Evolutionary conservation across 306 rosid genomes (phyloP), one percentile per base, ranked within the genome.

Genomic region (Cucurbita moschata): DNA sequence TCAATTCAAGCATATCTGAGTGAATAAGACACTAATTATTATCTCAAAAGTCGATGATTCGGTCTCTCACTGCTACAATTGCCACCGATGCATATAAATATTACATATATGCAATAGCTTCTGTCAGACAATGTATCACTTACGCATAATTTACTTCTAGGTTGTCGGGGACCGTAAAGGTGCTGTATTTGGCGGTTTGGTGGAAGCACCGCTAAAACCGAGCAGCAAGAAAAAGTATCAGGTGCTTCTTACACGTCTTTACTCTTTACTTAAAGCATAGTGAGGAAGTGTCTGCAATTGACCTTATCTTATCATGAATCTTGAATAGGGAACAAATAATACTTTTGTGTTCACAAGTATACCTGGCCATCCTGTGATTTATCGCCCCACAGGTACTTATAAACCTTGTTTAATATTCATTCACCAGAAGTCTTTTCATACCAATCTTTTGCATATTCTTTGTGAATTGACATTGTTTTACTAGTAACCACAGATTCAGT

Each of bases 161-260:
- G 90, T 90, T 85, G 92, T 93, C 67, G 91, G 96, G 59, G 96
- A 93, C 70, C 83, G 79, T 75, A 82, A 78, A 81, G 98, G 96
- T 80, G 96, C 93, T 16, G 96, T 90, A n/a, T 93, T 93, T 83
- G 98, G 96, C 8, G 88, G 96, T 82, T 79, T 93, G 83, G 86
- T 93, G 75, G 98, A 93, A 82, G 96, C 98, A 67, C 98, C 98
- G 44, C 82, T 88, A 35, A 90, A 75, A 77, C 85, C 96, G 37
- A 85, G 89, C 74, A 85, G 53, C 81, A 90, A 83, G 83, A 90
- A 72, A 79, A 87, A 80, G 83, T 92, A 92, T 82, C 96, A 92
- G 98, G 98, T 92, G 78, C 71, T 79, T 39, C 79, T 75, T 18
- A 80, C 61, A 52, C 21, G 61, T 59, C 21, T 53, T 43, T 71